Evolutionary conservation across 306 rosid species (phyloP).

Genomic region (Erythrophleum fordii): DNA sequence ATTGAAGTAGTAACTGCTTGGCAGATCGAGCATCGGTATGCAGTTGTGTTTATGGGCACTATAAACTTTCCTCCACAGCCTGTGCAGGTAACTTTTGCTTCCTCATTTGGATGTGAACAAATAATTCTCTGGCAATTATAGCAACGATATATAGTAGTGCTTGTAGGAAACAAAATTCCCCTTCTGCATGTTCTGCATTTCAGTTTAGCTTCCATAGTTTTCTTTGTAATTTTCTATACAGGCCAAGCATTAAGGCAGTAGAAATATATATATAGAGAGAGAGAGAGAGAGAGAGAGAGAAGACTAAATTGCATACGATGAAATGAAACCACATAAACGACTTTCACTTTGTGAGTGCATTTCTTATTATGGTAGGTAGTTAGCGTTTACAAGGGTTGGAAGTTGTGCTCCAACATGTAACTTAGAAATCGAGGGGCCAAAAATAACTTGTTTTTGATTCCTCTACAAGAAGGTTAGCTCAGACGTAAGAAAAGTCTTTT

Average conservation of each 20-base stretch:
- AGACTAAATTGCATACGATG: background rate
- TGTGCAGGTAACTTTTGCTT: constrained; percentile 21
- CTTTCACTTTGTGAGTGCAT: background rate
- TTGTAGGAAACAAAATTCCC: background rate
- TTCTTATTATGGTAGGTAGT: background rate
- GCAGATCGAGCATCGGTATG: constrained; percentile 29
- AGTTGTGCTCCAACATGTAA: background rate
- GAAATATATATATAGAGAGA: background rate
- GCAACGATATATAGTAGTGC: background rate
- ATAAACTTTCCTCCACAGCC: constrained; percentile 1
- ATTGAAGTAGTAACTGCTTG: background rate
- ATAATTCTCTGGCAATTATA: background rate
- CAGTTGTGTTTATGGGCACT: background rate
- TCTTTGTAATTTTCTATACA: background rate
- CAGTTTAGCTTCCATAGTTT: constrained; percentile 25
- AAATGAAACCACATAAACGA: background rate
- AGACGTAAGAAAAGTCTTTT: background rate
- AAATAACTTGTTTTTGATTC: background rate
- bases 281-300: background rate
- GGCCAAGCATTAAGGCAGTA: background rate
- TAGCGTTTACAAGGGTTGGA: background rate
- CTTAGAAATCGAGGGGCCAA: background rate
- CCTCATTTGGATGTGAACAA: constrained; percentile 7
- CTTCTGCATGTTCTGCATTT: constrained; percentile 23
- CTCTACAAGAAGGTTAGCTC: background rate